phyloP scores from a whole-genome alignment of 495 filamentous ascomycete genomes.

The Cercophora newfieldiana region DNA sequence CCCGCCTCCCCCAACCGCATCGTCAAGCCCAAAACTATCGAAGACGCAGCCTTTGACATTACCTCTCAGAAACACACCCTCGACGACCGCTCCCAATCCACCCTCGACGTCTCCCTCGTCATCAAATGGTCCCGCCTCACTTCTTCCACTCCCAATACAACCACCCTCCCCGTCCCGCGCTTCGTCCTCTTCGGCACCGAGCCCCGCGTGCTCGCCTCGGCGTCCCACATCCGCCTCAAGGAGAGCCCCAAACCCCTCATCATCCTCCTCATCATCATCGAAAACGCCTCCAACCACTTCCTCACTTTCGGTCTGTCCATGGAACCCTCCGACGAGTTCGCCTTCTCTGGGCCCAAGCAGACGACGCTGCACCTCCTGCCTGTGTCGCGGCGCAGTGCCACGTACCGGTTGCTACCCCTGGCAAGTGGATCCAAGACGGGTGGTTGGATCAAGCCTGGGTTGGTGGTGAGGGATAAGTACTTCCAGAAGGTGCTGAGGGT shows the following conservation, averaged over 20 bases:
- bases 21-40: slow-evolving; percentile 62
- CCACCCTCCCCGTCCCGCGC: slow-evolving; percentile 69
- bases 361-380: slow-evolving; percentile 76
- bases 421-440: background rate
- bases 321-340: slow-evolving; percentile 91
- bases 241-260: slow-evolving; percentile 27
- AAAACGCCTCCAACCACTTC: slow-evolving; percentile 93
- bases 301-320: slow-evolving; percentile 88
- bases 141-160: slow-evolving; percentile 45
- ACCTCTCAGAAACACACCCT: slow-evolving; percentile 69
- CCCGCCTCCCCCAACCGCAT: slow-evolving; percentile 32
- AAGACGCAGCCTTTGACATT: slow-evolving; percentile 69
- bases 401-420: slow-evolving; percentile 67
- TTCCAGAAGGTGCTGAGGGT: slow-evolving; percentile 84
- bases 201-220: slow-evolving; percentile 78
- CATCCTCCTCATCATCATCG: slow-evolving; percentile 66
- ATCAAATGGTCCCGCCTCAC: slow-evolving; percentile 70
- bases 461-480: slow-evolving; percentile 81
- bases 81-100: slow-evolving; percentile 73
- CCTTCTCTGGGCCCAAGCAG: slow-evolving; percentile 86
- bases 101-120: slow-evolving; percentile 71
- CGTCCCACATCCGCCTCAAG: slow-evolving; percentile 42
- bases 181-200: slow-evolving; percentile 78
- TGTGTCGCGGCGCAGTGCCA: slow-evolving; percentile 66
- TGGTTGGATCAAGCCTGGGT: slow-evolving; percentile 66